phyloP scores from a whole-genome alignment of 768 basidiomycete genomes.

The Boletus vinaceobasis region DNA sequence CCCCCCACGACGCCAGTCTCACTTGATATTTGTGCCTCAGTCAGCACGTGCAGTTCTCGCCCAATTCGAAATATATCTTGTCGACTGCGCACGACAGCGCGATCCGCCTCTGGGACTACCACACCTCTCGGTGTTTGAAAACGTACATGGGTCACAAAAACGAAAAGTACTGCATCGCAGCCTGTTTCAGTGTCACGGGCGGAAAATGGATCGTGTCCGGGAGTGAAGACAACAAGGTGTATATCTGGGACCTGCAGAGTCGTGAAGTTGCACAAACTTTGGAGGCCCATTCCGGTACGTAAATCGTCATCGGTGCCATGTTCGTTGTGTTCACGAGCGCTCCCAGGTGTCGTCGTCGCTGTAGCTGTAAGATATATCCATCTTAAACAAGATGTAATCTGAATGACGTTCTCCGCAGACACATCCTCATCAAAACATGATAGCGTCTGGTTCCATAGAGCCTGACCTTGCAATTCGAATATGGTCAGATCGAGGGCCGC shows the following conservation, averaged over 20 bases:
- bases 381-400: background rate
- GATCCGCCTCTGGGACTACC: constrained; percentile 94
- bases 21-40: constrained; percentile 34
- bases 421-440: constrained; percentile 81
- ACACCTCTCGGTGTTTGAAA: constrained; percentile 85
- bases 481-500: constrained; percentile 59
- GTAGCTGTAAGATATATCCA: constrained; percentile 62
- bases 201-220: constrained; percentile 91
- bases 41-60: constrained; percentile 91
- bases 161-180: constrained; percentile 77
- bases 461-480: constrained; percentile 78
- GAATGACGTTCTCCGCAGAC: constrained; percentile 44
- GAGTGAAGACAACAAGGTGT: constrained; percentile 85
- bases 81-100: constrained; percentile 92
- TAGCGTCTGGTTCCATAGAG: constrained; percentile 85
- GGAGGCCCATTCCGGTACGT: constrained; percentile 68
- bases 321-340: constrained; percentile 1
- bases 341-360: constrained; percentile 62
- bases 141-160: constrained; percentile 85
- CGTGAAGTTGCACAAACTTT: constrained; percentile 80
- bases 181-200: constrained; percentile 81
- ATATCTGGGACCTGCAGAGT: constrained; percentile 89
- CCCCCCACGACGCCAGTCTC: background rate
- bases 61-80: constrained; percentile 92
- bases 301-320: background rate